Percentiles rank a stretch among this genome's conserved stretches.
Evolutionary conservation across 768 basidiomycete genomes (phyloP).

Genomic region (Tylopilus vinaceipallidus): DNA sequence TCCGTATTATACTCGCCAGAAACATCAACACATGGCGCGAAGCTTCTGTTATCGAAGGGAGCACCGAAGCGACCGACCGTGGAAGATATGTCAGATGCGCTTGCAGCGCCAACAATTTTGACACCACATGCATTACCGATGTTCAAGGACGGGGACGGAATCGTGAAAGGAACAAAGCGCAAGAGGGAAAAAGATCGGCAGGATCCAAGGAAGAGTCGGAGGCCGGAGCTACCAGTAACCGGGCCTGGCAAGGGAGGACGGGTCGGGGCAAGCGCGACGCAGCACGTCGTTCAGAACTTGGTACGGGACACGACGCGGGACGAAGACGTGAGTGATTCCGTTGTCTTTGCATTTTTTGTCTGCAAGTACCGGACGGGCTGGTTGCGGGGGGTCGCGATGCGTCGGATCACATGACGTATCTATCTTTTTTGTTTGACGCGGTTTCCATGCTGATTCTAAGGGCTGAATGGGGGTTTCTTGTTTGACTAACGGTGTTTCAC

Average conservation of each 20-base stretch:
- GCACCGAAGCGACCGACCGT: conserved; percentile 77
- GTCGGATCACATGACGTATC: conserved; percentile 15
- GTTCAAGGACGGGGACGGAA: conserved; percentile 78
- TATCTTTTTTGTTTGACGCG: conserved; percentile 8
- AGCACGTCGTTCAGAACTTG: conserved; percentile 93
- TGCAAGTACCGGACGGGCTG: neutral
- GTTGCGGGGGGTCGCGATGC: conserved; percentile 5
- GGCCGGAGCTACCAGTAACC: conserved; percentile 89
- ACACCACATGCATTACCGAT: conserved; percentile 91
- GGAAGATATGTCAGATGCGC: conserved; percentile 86
- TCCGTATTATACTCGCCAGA: conserved; percentile 90
- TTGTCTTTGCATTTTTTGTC: conserved; percentile 12
- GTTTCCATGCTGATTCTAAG: conserved; percentile 1
- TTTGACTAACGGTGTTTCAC: conserved; percentile 15
- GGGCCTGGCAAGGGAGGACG: conserved; percentile 94
- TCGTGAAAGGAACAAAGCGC: conserved; percentile 75
- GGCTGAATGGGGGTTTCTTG: conserved; percentile 25
- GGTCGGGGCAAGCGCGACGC: conserved; percentile 95
- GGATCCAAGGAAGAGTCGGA: conserved; percentile 88
- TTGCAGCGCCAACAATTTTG: conserved; percentile 83
- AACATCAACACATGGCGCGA: conserved; percentile 89
- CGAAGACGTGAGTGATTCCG: conserved; percentile 80
- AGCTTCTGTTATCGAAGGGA: conserved; percentile 85
- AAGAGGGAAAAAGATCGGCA: conserved; percentile 85
- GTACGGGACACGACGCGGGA: conserved; percentile 88